Base-by-base conservation (phyloP, 768 basidiomycete genomes). In the Zangia roseola region DNA sequence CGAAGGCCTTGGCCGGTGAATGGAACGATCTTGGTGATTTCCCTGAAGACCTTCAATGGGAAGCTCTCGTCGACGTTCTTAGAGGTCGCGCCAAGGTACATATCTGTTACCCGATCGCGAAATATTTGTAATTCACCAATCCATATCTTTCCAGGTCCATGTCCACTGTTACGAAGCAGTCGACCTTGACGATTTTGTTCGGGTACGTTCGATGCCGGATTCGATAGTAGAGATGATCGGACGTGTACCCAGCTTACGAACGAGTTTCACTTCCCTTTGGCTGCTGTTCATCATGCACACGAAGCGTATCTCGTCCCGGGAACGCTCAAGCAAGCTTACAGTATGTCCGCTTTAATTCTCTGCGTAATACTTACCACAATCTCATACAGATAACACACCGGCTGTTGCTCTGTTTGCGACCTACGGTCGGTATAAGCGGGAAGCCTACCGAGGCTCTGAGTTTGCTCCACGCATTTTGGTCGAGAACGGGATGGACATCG, bases 241-340 rank as follows among this genome's bases (percentile, higher is more conserved):
- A 31, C 7, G 31, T 31, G 31, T 9, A 31, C 16, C 4, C 53
- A 89, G 80, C 74, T 91, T 30, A 81, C 88, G 26, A 88, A 93
- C 59, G 90, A 94, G 62, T 94, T 91, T 76, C 76, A 84, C 56
- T 90, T 90, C 64, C 80, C 82, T 6, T 77, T 91, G 46, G 82
- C 88, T 4, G 83, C 84, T 3, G 81, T 91, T 62, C 90, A 91
- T 58, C 82, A 85, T 53, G 90, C 91, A 2, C 82, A 82, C 49
- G 89, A 93, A 57, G 84, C 90, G 0, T 94, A 87, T 59, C 79
- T 93, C 10, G 85, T 93, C 19, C 88, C 91, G 1, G 83, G 86
- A 38, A 64, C 87, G 6, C 70, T 95, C 53, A 89, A 86, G 65
- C 74, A 77, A 56, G 78, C 81, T 39, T 89, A 77, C 31, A 89